Evolutionary conservation across 306 rosid genomes (phyloP), one percentile per base, ranked within the genome.

Genomic region (Cucumis melo): DNA sequence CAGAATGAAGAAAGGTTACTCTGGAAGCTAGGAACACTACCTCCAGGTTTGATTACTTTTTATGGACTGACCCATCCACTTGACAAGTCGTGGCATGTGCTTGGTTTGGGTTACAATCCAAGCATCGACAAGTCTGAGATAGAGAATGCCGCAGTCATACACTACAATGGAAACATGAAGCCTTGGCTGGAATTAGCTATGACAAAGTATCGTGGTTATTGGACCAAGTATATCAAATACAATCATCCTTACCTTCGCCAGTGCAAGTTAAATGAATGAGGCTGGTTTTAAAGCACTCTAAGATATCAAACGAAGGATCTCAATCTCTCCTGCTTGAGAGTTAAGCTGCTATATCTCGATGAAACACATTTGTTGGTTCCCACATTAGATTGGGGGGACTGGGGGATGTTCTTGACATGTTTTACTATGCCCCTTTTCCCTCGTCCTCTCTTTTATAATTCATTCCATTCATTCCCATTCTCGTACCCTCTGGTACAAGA

Each of bases 71-170:
- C 93, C 19, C 90, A 92, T 81, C 97, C 99, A 0, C 87, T 95
- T 21, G 77, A 87, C 53, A 95, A 95, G 88, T 89, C 97, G 20
- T 95, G 99, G 99, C 99, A 95, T 75, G 98, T 95, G 38, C 99
- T 95, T 79, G 99, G 99, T 79, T 88, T 95, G 89, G 99, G 99
- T 57, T 95, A 95, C 86, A 95, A 89, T 85, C 99, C 99, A 51
- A 90, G 92, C 41, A 82, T 95, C 32, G 96, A 88, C 79, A 86
- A 89, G 70, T 63, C 84, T 10, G 87, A 84, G 65, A 85, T 95
- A 61, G 97, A 90, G 16, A 92, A 87, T 10, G 98, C 99, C 10
- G 98, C 99, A 39, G 99, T 95, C 46, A 75, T 95, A 59, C 99
- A 95, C 85, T 95, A 89, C 81, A 92, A 95, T 23, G 99, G 99